A percentile compares a stretch with the other conserved stretches of the same genome.
These are phyloP conservation scores for Lentinula novae-zelandiae DNA, from an alignment of 1,284 basidiomycete genomes.

Conservation along the genomic window DNA sequence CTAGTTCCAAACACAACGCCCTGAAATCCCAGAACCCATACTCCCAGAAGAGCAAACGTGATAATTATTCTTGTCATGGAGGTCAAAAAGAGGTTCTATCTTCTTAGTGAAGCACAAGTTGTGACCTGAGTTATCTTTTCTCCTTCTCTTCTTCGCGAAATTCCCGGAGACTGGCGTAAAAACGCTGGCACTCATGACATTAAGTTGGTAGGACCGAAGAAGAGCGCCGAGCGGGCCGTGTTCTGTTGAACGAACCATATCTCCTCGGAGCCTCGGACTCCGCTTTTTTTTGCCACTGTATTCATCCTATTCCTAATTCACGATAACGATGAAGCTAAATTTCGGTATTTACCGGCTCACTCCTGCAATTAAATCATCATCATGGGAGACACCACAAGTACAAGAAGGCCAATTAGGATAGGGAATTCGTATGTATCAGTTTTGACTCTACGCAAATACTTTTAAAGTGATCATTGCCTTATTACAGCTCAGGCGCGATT, in stretches of 20 bases:
- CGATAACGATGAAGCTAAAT: neutral
- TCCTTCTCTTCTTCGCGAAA: neutral
- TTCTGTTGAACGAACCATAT: neutral
- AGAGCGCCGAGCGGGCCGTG: neutral
- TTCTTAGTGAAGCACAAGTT: neutral
- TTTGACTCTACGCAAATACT: neutral
- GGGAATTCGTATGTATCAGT: slow-evolving; percentile 1
- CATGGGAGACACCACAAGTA: neutral
- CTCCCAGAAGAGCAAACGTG: neutral
- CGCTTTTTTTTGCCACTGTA: no score
- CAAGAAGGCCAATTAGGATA: slow-evolving; percentile 2
- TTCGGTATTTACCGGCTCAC: neutral
- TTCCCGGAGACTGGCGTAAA: neutral
- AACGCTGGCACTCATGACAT: neutral
- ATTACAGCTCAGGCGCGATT: slow-evolving; percentile 11
- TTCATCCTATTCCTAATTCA: no score
- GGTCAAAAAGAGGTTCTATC: neutral
- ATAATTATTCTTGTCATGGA: neutral
- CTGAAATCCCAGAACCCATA: neutral
- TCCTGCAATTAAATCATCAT: neutral
- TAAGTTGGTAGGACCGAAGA: neutral
- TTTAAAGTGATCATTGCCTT: neutral
- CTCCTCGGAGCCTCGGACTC: no score
- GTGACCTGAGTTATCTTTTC: neutral
- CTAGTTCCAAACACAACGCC: neutral